phyloP scores from a whole-genome alignment of 805 yeast species.

The Nakazawaea wickerhamii region DNA sequence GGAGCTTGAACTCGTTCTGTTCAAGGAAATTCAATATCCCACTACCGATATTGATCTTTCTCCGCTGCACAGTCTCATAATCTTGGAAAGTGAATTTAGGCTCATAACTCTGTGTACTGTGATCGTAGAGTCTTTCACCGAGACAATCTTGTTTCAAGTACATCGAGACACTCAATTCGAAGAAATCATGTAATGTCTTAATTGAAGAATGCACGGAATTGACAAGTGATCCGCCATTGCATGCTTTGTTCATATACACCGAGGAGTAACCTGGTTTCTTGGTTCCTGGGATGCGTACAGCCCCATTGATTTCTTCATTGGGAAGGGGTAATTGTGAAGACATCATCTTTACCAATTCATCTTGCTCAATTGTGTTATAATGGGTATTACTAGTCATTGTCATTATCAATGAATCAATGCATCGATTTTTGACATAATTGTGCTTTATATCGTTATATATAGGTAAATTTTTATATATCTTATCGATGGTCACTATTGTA shows the following conservation, averaged over 20 bases:
- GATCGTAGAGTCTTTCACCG: slow-evolving; percentile 35
- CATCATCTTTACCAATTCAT: neutral
- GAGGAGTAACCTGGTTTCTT: slow-evolving; percentile 8
- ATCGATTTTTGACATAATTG: too few relatives aligned
- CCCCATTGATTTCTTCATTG: neutral
- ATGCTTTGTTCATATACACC: neutral
- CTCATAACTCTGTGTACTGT: slow-evolving; percentile 10
- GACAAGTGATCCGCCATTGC: neutral
- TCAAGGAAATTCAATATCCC: slow-evolving; percentile 44
- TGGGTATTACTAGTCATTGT: too few relatives aligned
- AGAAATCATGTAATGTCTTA: slow-evolving; percentile 39
- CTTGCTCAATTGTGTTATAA: too few relatives aligned
- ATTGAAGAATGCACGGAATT: slow-evolving; percentile 31
- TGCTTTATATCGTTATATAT: too few relatives aligned
- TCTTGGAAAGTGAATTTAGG: slow-evolving; percentile 2
- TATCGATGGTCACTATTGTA: neutral
- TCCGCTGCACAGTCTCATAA: neutral
- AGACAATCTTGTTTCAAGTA: slow-evolving; percentile 37
- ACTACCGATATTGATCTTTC: slow-evolving; percentile 35
- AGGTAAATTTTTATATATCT: too few relatives aligned
- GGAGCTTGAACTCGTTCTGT: slow-evolving; percentile 15
- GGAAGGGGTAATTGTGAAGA: neutral
- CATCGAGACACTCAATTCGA: slow-evolving; percentile 33
- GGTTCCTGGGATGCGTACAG: neutral
- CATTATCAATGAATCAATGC: too few relatives aligned